Evolutionary conservation across 768 basidiomycete genomes (phyloP), one percentile per base, ranked within the genome.

Genomic region (Hebeloma cylindrosporum): DNA sequence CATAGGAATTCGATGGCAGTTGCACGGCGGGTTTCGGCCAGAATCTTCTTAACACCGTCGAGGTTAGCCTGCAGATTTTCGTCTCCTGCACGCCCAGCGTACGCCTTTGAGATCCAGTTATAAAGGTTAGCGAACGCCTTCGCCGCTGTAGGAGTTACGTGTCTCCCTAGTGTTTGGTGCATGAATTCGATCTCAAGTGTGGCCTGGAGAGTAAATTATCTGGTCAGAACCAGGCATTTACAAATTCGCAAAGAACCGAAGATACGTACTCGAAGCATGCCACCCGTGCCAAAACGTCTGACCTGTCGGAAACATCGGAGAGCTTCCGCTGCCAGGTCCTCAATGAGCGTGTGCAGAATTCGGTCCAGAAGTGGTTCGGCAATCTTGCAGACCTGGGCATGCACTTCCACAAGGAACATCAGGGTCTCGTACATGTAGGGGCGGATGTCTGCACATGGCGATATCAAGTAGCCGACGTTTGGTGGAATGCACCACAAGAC

Each of bases 171-270:
- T 5, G 90, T 93, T 69, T 98, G 96, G 65, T 99, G 95, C 75
- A 98, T 84, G 71, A 98, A 98, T 69, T 98, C 96, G 54, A 98
- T 96, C 66, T 98, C 95, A 20, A 99, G 83, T 4, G 96, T 98
- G 10, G 96, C 96, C 93, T 97, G 29, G 27, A 32, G 32, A 43
- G 31, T 18, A 49, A 32, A 41, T 54, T 9, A 51, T 30, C 16
- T 43, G 11, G 36, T 31, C 46, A 35, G 26, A 40, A n/a, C 35
- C 38, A 34, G 29, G 7, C 18, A 46, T 14, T 14, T 47, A 25
- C 29, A 23, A 40, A 23, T 33, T 16, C 31, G 28, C 22, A 32
- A 38, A 41, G 22, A 20, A 34, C 40, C 21, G 35, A 20, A 27
- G 9, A 28, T 25, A 74, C 86, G 47, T 62, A 96, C 94, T 36